phyloP scores from a whole-genome alignment of 768 basidiomycete species.

The Ramaria sp. region DNA sequence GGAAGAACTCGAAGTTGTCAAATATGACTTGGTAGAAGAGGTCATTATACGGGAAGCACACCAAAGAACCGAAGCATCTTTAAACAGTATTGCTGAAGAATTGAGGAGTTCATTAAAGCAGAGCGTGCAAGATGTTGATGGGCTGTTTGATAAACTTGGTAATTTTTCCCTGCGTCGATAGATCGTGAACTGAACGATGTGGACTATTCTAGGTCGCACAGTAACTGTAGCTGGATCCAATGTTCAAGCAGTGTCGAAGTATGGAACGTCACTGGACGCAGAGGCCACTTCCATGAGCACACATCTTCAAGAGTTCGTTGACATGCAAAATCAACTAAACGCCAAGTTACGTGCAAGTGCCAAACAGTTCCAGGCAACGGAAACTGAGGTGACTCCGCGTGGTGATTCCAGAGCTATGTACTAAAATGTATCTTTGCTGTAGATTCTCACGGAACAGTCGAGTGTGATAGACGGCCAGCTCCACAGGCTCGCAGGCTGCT shows the following conservation, averaged over 20 bases:
- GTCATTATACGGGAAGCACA: slow-evolving; percentile 65
- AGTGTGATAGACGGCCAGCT: slow-evolving; percentile 48
- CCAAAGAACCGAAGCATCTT: slow-evolving; percentile 54
- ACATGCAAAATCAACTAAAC: slow-evolving; percentile 42
- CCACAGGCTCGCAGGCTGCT: slow-evolving; percentile 36
- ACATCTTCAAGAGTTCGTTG: slow-evolving; percentile 52
- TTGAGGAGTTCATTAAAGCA: slow-evolving; percentile 58
- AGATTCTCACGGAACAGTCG: slow-evolving; percentile 26
- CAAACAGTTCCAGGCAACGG: slow-evolving; percentile 42
- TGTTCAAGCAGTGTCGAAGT: slow-evolving; percentile 47
- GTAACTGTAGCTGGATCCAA: slow-evolving; percentile 52
- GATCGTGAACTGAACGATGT: neutral
- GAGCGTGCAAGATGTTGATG: slow-evolving; percentile 55
- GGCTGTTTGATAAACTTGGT: slow-evolving; percentile 81
- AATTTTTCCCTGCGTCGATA: slow-evolving; percentile 15
- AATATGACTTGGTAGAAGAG: slow-evolving; percentile 66
- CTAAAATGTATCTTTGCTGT: neutral
- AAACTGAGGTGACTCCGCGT: slow-evolving; percentile 31
- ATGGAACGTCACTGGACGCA: slow-evolving; percentile 46
- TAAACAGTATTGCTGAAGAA: slow-evolving; percentile 64
- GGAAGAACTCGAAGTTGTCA: slow-evolving; percentile 29
- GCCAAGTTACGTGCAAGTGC: slow-evolving; percentile 44
- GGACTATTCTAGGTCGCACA: slow-evolving; percentile 57
- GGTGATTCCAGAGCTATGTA: neutral
- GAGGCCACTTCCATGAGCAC: slow-evolving; percentile 42